phyloP scores from a whole-genome alignment of 306 rosid genomes.

The Trichosanthes truncata region DNA sequence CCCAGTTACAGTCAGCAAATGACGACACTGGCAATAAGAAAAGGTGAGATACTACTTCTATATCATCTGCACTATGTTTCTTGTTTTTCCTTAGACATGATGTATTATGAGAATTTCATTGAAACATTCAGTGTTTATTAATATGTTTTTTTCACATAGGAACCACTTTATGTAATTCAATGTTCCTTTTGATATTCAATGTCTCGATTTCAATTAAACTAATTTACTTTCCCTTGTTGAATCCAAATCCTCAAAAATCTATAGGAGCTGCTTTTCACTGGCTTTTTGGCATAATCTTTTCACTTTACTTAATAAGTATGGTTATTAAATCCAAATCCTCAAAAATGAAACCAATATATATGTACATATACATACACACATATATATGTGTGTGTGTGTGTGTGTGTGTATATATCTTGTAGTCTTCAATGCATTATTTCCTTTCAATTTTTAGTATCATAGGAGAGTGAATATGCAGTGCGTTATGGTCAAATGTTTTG shows the following conservation, averaged over 20 bases:
- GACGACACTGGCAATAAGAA: conserved; percentile 69
- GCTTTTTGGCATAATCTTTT: neutral
- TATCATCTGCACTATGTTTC: neutral
- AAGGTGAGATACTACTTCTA: conserved; percentile 32
- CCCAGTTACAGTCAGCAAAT: conserved; percentile 72
- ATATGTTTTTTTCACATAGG: neutral
- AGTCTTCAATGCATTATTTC: neutral
- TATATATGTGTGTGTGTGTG: no score
- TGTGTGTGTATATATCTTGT: neutral
- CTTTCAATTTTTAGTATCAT: neutral
- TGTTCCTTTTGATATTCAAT: neutral
- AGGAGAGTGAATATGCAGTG: neutral
- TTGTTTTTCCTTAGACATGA: neutral
- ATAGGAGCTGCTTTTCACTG: neutral
- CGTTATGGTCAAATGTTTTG: neutral
- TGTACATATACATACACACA: no score
- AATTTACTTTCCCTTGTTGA: neutral
- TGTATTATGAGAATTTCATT: neutral
- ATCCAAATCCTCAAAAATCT: neutral
- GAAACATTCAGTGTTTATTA: neutral
- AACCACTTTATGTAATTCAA: neutral
- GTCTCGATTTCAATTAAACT: neutral
- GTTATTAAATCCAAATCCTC: neutral
- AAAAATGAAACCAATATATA: neutral
- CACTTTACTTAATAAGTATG: neutral